phyloP scores from a whole-genome alignment of 345 rosid species.

The Diplotaxis tenuifolia region DNA sequence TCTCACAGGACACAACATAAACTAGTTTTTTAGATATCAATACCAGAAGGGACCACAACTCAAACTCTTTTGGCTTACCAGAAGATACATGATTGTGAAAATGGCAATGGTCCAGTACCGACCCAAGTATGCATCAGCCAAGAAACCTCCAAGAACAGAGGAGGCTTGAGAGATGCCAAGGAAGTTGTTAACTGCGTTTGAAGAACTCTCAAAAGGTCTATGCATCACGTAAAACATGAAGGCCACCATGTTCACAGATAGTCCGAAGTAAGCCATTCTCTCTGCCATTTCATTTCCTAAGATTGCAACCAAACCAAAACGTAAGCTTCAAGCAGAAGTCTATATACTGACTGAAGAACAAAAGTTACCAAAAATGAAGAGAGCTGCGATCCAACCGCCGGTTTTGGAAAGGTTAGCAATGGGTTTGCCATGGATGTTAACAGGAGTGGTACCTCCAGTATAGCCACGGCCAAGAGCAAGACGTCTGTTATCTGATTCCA shows the following conservation, averaged over 20 bases:
- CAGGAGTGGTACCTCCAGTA: slow-evolving; percentile 83
- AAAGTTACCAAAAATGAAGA: slow-evolving; percentile 76
- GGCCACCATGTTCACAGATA: slow-evolving; percentile 92
- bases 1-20: slow-evolving; percentile 9
- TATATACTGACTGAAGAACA: neutral
- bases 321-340: neutral
- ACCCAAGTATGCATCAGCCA: slow-evolving; percentile 95
- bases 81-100: slow-evolving; percentile 84
- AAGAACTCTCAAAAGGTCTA: slow-evolving; percentile 73
- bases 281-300: slow-evolving; percentile 97
- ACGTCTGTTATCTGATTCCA: slow-evolving; percentile 80
- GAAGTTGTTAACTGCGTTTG: slow-evolving; percentile 85
- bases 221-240: slow-evolving; percentile 94
- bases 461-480: slow-evolving; percentile 78
- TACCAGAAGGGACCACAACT: neutral
- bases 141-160: slow-evolving; percentile 86
- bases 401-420: slow-evolving; percentile 77
- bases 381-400: slow-evolving; percentile 89
- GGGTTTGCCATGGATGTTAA: slow-evolving; percentile 76
- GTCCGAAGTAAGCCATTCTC: slow-evolving; percentile 91
- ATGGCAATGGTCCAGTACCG: slow-evolving; percentile 92
- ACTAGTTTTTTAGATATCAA: neutral
- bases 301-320: slow-evolving; percentile 2
- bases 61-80: slow-evolving; percentile 39
- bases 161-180: slow-evolving; percentile 90